phyloP scores from a whole-genome alignment of 2,329 filamentous ascomycete genomes.

The Penicillium sp. region DNA sequence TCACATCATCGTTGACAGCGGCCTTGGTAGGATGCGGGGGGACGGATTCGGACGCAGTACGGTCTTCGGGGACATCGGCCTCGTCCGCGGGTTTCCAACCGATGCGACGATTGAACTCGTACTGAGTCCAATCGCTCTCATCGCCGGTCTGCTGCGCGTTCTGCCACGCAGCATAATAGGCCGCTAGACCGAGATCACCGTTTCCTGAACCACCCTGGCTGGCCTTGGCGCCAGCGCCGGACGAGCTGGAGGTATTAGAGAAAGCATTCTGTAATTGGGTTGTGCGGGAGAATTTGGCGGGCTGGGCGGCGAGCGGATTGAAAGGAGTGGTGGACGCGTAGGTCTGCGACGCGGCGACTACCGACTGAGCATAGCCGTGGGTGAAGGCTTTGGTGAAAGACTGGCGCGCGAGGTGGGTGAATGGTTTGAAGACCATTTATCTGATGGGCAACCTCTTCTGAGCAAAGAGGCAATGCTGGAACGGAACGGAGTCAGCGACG shows the following conservation, averaged over 20 bases:
- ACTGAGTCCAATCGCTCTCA: slow-evolving; percentile 87
- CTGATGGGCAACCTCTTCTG: slow-evolving; percentile 67
- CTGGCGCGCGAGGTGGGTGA: slow-evolving; percentile 87
- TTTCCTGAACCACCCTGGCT: slow-evolving; percentile 60
- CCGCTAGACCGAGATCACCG: slow-evolving; percentile 72
- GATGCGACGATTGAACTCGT: slow-evolving; percentile 83
- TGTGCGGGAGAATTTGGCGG: slow-evolving; percentile 54
- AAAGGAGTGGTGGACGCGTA: slow-evolving; percentile 68
- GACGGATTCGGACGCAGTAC: slow-evolving; percentile 46
- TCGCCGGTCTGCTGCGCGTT: slow-evolving; percentile 69
- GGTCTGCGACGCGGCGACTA: slow-evolving; percentile 92
- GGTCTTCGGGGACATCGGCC: slow-evolving; percentile 33
- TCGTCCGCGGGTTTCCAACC: slow-evolving; percentile 72
- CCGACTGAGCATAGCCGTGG: slow-evolving; percentile 96
- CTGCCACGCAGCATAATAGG: slow-evolving; percentile 89
- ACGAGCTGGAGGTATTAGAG: slow-evolving; percentile 64
- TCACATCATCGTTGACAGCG: slow-evolving; percentile 49
- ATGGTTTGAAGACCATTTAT: slow-evolving; percentile 85
- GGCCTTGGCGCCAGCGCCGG: slow-evolving; percentile 54
- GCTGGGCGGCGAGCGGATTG: slow-evolving; percentile 55
- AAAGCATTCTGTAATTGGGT: slow-evolving; percentile 72
- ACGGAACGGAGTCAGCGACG: slow-evolving; percentile 6
- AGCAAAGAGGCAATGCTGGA: slow-evolving; percentile 57
- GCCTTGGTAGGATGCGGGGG: slow-evolving; percentile 64
- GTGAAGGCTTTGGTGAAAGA: slow-evolving; percentile 96